A percentile compares a stretch with the other conserved stretches of the same genome.
phyloP scores from a whole-genome alignment of 116 monocot genomes.

The Cymodocea nodosa region DNA sequence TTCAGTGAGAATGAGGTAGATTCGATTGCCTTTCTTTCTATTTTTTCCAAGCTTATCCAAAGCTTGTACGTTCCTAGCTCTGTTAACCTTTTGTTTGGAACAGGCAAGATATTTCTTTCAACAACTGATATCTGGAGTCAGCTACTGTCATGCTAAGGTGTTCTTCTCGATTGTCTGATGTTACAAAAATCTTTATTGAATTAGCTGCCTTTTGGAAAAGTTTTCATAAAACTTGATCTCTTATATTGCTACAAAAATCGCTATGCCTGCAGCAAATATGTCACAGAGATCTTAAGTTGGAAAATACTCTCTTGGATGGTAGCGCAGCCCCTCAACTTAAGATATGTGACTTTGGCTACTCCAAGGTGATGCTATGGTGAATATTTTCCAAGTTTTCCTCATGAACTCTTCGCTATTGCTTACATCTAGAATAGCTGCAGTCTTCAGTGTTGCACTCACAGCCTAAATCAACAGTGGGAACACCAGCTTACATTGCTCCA shows the following conservation, averaged over 20 bases:
- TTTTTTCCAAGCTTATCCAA: background rate
- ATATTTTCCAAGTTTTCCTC: background rate
- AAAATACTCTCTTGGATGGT: slow-evolving; percentile 91
- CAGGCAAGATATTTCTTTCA: slow-evolving; percentile 95
- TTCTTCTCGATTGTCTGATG: background rate
- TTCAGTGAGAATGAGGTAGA: slow-evolving; percentile 82
- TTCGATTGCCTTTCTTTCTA: background rate
- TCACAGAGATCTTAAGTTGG: slow-evolving; percentile 92
- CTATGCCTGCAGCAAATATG: slow-evolving; percentile 54
- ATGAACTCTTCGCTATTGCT: background rate
- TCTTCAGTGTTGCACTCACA: slow-evolving; percentile 23
- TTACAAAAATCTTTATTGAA: background rate
- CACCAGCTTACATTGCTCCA: slow-evolving; percentile 28
- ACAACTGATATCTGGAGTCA: slow-evolving; percentile 86
- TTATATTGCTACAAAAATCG: too few relatives aligned
- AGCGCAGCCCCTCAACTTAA: slow-evolving; percentile 70
- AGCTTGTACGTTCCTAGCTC: background rate
- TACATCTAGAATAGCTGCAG: slow-evolving; percentile 6
- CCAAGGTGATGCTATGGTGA: slow-evolving; percentile 33
- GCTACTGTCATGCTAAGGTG: slow-evolving; percentile 86
- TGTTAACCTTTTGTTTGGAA: background rate
- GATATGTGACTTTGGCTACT: slow-evolving; percentile 97
- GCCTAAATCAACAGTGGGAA: slow-evolving; percentile 28
- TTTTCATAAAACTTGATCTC: background rate
- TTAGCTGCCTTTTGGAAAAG: too few relatives aligned